These are phyloP conservation scores for Glonium stellatum DNA, from an alignment of 495 filamentous ascomycete genomes.

Conservation along the genomic window DNA sequence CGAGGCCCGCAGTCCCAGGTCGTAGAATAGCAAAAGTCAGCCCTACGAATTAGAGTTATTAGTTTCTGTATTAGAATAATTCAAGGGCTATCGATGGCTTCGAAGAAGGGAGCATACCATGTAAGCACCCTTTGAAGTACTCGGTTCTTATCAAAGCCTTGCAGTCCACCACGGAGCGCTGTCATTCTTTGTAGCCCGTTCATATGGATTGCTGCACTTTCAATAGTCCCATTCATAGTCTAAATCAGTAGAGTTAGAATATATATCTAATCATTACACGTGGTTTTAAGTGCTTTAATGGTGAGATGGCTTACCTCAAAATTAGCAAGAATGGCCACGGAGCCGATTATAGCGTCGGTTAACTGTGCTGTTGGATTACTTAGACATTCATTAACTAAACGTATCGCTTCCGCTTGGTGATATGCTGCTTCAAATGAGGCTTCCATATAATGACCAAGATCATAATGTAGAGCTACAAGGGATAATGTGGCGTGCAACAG, in stretches of 20 bases:
- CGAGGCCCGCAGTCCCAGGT: not conserved
- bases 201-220: not conserved
- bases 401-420: not conserved
- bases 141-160: not conserved
- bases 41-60: not conserved
- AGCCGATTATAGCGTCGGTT: not conserved
- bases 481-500: not conserved
- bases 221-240: not conserved
- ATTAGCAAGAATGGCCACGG: not conserved
- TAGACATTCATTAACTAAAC: not conserved
- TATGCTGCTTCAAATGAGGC: not conserved
- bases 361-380: not conserved
- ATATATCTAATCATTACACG: not conserved
- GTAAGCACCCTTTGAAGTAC: constrained; percentile 1
- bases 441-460: not conserved
- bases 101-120: not conserved
- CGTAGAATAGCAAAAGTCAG: not conserved
- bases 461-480: not conserved
- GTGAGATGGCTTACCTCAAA: not conserved
- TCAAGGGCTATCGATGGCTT: not conserved
- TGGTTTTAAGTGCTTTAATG: too few species aligned
- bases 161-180: not conserved
- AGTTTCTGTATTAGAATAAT: not conserved
- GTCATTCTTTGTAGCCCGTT: not conserved
- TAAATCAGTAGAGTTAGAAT: not conserved